Evolutionary conservation across 2,329 filamentous ascomycete genomes (phyloP), one percentile per base, ranked within the genome.

Genomic region (Domatiomyces catenatus): DNA sequence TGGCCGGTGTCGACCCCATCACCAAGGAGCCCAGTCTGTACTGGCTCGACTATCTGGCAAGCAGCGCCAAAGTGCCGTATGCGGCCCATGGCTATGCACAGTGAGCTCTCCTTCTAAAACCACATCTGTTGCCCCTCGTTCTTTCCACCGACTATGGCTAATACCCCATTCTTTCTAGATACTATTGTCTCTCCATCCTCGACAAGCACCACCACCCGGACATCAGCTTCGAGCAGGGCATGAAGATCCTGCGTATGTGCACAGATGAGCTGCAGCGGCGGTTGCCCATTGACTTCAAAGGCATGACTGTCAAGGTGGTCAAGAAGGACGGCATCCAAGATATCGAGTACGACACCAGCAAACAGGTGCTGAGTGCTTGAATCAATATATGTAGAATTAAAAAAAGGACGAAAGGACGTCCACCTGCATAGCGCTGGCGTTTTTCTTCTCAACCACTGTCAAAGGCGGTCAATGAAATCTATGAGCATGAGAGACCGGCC

Each of bases 201-300:
- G 92, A 98, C 73, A 98, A 98, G 75, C 92, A 98, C 68, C 92
- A 98, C 68, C 86, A 95, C 64, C 90, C 92, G 46, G 84, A 95
- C 64, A 96, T 98, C 68, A 79, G 77, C 54, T 81, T 92, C 50
- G 88, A 84, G 56, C 79, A 94, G 68, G 92, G 92, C 51, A 79
- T 94, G 71, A 92, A 94, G 75, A 80, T 98, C 56, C 74, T 98
- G 63, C 83, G 80, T 62, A 84, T 95, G 82, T 98, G 92, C 73
- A 92, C 86, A 59, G 89, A 96, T 67, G 92, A 98, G 75, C 73
- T 98, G 66, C 94, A 95, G 79, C 81, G 92, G 67, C 80, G 93
- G 70, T 79, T 98, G 75, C 92, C 92, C 53, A 89, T 98, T 65
- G 92, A 98, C 68, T 98, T 96, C 79, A 98, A 98, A 77, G 92